These are phyloP conservation scores for Solanum bukasovii DNA, from an alignment of 257 asterid species.

Conservation along the genomic window DNA sequence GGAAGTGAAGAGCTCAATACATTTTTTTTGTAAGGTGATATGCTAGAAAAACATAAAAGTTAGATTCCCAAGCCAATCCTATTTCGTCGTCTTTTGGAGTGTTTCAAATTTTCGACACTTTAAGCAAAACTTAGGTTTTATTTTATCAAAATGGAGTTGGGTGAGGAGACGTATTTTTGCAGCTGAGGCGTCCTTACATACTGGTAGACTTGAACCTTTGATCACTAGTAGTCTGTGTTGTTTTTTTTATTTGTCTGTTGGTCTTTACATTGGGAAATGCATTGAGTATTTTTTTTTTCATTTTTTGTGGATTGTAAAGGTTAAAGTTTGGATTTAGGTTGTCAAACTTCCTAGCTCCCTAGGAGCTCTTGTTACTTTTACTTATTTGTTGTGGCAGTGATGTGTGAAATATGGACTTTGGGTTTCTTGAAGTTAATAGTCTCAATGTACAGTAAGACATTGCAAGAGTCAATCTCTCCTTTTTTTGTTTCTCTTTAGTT, in stretches of 20 bases:
- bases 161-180: background rate
- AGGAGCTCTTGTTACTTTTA: background rate
- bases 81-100: background rate
- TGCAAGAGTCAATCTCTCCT: background rate
- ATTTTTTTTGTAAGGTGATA: background rate
- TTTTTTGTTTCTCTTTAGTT: background rate
- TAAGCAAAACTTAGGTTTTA: background rate
- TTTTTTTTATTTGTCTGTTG: background rate
- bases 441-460: background rate
- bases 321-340: background rate
- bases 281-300: background rate
- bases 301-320: background rate
- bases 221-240: background rate
- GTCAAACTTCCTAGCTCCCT: background rate
- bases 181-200: background rate
- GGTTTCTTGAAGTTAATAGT: background rate
- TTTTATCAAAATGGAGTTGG: background rate
- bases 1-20: background rate
- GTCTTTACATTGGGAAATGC: background rate
- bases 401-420: background rate
- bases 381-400: background rate
- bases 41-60: background rate
- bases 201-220: background rate
- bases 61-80: background rate
- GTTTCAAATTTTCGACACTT: background rate